These are phyloP conservation scores for Bjerkandera adusta DNA, from an alignment of 1,284 basidiomycete genomes.

Conservation along the genomic window DNA sequence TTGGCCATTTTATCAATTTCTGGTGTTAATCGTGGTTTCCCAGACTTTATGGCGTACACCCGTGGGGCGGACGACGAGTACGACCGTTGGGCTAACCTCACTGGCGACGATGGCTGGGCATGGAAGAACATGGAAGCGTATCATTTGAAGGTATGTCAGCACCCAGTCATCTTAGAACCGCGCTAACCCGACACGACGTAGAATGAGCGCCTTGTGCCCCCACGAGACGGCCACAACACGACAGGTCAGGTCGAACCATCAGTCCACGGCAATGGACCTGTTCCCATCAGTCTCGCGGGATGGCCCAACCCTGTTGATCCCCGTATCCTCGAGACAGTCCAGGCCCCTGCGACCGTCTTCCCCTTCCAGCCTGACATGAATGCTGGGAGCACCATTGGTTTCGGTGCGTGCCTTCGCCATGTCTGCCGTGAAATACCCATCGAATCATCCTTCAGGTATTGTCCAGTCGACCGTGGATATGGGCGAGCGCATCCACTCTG, in stretches of 20 bases:
- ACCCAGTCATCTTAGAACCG: not conserved
- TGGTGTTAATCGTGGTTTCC: not conserved
- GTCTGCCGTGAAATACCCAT: not conserved
- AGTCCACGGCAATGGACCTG: slow-evolving; percentile 32
- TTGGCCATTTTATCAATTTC: not conserved
- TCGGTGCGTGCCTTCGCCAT: slow-evolving; percentile 22
- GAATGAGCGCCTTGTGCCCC: slow-evolving; percentile 30
- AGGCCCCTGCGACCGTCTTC: slow-evolving; percentile 25
- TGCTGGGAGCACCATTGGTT: slow-evolving; percentile 31
- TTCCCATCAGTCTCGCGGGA: slow-evolving; percentile 31
- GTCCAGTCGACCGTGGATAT: slow-evolving; percentile 18
- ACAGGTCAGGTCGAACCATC: slow-evolving; percentile 29
- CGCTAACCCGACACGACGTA: slow-evolving; percentile 13
- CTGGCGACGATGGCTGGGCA: slow-evolving; percentile 29
- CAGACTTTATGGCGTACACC: slow-evolving; percentile 28
- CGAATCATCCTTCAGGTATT: slow-evolving; percentile 14
- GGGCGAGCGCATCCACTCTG: slow-evolving; percentile 20
- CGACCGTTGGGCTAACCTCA: slow-evolving; percentile 23
- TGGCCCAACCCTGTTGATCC: slow-evolving; percentile 24
- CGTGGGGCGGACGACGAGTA: slow-evolving; percentile 30
- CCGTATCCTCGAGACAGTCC: slow-evolving; percentile 21
- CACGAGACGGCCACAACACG: slow-evolving; percentile 29
- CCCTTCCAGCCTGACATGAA: slow-evolving; percentile 35
- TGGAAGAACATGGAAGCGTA: slow-evolving; percentile 26
- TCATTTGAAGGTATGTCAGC: slow-evolving; percentile 27